These are phyloP conservation scores for Fraxinus nigra DNA, from an alignment of 305 asterid genomes.

Conservation along the genomic window DNA sequence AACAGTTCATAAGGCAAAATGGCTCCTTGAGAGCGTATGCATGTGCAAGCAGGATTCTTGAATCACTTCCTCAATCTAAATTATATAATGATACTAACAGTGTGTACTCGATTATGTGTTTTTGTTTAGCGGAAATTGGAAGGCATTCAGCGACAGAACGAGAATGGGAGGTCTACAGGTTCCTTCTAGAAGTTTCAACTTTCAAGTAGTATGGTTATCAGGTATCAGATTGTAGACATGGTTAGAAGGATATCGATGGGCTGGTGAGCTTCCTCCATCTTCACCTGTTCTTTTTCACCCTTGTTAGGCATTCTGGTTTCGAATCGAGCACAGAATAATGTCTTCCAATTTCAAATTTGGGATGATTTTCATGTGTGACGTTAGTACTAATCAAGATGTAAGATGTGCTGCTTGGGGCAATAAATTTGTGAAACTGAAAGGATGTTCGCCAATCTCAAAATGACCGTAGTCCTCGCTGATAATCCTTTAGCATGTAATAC, in stretches of 20 bases:
- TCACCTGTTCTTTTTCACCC: background rate
- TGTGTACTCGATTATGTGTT: background rate
- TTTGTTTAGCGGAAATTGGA: slow-evolving; percentile 67
- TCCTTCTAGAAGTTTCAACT: slow-evolving; percentile 62
- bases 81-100: background rate
- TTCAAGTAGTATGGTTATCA: slow-evolving; percentile 35
- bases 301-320: no score
- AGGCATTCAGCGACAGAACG: slow-evolving; percentile 59
- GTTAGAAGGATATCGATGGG: slow-evolving; percentile 81
- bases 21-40: background rate
- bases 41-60: background rate
- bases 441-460: background rate
- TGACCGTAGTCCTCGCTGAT: background rate
- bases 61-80: background rate
- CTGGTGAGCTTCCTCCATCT: slow-evolving; percentile 51
- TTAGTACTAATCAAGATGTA: background rate
- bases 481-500: slow-evolving; percentile 21
- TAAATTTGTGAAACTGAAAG: background rate
- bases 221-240: slow-evolving; percentile 67
- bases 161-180: slow-evolving; percentile 80
- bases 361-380: background rate
- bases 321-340: background rate
- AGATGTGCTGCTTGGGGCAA: background rate
- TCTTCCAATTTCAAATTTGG: background rate
- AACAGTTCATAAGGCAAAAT: no score